Conservation (phyloP, 352 stramenopile genomes). For the Pythium vanterpoolii region DNA sequence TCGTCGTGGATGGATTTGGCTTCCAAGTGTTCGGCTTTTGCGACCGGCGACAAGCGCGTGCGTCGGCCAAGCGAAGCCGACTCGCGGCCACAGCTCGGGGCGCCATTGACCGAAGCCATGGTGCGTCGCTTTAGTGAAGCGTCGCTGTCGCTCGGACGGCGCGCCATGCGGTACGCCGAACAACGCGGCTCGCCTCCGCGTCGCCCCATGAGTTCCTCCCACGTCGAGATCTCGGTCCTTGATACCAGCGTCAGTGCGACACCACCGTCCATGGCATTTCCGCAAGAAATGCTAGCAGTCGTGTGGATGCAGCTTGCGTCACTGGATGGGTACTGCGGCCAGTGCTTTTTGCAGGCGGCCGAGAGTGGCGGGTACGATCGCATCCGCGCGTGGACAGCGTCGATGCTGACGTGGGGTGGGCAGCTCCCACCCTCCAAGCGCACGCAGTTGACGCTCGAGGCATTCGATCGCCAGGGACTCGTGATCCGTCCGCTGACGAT, state of each 20-base stretch:
- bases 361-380: slow-evolving; percentile 72
- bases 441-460: slow-evolving; percentile 35
- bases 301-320: slow-evolving; percentile 82
- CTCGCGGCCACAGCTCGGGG: slow-evolving; percentile 43
- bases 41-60: slow-evolving; percentile 8
- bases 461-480: slow-evolving; percentile 71
- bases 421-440: slow-evolving; percentile 35
- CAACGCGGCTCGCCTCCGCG: slow-evolving; percentile 1
- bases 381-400: slow-evolving; percentile 78
- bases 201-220: not conserved
- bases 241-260: slow-evolving; percentile 11
- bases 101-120: slow-evolving; percentile 61
- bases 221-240: slow-evolving; percentile 24
- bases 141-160: slow-evolving; percentile 53
- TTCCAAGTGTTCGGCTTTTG: slow-evolving; percentile 2
- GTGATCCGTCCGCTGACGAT: slow-evolving; percentile 62
- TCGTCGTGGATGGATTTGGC: not conserved
- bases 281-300: slow-evolving; percentile 65
- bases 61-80: slow-evolving; percentile 52
- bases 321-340: slow-evolving; percentile 77
- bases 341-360: slow-evolving; percentile 74
- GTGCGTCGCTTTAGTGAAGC: slow-evolving; percentile 62
- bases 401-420: slow-evolving; percentile 72
- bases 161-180: slow-evolving; percentile 52
- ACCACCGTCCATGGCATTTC: slow-evolving; percentile 33